Conservation (phyloP, 495 filamentous ascomycete genomes). For the Neurospora discreta region DNA sequence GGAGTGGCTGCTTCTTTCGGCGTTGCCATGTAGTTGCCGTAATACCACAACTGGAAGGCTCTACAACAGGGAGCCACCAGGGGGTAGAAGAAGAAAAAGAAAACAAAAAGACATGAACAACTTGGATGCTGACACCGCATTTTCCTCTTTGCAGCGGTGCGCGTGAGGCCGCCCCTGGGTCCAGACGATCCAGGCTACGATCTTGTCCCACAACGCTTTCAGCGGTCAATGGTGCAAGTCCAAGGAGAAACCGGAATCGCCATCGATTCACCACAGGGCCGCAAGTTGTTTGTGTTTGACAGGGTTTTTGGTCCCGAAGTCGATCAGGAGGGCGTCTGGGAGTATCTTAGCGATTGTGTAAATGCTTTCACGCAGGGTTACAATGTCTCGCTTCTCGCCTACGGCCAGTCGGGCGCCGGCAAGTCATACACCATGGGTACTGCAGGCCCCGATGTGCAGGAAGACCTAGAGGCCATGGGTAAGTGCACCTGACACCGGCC, state of each 20-base stretch:
- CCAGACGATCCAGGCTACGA: constrained; percentile 85
- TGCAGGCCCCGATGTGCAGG: constrained; percentile 73
- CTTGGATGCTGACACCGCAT: constrained; percentile 11
- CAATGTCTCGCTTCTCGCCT: constrained; percentile 96
- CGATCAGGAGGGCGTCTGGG: constrained; percentile 85
- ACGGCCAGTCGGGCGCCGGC: constrained; percentile 98
- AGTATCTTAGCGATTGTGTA: constrained; percentile 86
- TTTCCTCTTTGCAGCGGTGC: constrained; percentile 53
- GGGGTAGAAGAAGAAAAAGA: constrained; percentile 9
- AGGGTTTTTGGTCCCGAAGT: constrained; percentile 80
- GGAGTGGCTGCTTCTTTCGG: too few species aligned
- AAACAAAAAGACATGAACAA: constrained; percentile 8
- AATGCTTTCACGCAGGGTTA: constrained; percentile 89
- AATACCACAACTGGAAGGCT: too few species aligned
- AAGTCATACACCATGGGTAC: constrained; percentile 99
- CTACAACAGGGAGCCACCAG: too few species aligned
- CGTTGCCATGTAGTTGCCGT: too few species aligned
- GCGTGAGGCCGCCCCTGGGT: constrained; percentile 80
- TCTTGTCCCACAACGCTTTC: constrained; percentile 89
- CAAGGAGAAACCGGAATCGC: constrained; percentile 72
- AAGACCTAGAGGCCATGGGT: constrained; percentile 70
- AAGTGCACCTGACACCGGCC: constrained; percentile 22
- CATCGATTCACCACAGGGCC: constrained; percentile 82
- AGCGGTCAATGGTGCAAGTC: constrained; percentile 83
- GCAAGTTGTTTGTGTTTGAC: constrained; percentile 93